Percentiles rank a stretch among this genome's conserved stretches.
Conservation (phyloP, 2,329 filamentous ascomycete genomes). For the Conoideocrella luteorostrata region DNA sequence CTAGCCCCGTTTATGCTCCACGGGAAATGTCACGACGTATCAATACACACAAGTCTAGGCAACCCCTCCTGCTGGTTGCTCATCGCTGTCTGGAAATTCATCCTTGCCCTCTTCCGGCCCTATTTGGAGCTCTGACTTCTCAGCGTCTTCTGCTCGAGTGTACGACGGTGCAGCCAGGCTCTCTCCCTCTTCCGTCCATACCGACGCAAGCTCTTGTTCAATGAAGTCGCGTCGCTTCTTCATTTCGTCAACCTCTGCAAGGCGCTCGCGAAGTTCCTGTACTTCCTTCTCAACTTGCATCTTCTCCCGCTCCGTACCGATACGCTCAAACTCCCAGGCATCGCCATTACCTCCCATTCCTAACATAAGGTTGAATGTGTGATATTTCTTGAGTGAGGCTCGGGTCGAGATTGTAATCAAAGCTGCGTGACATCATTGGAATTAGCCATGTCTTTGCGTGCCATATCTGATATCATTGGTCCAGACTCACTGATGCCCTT, state of each 20-base stretch:
- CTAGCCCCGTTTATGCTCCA: too few species aligned
- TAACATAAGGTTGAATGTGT: constrained; percentile 83
- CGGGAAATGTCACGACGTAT: too few species aligned
- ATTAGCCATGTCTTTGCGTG: too few species aligned
- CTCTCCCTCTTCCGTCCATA: constrained; percentile 51
- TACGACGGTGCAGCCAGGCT: constrained; percentile 43
- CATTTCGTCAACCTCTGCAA: constrained; percentile 80
- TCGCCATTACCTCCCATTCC: constrained; percentile 75
- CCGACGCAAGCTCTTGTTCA: constrained; percentile 67
- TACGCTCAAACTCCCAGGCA: constrained; percentile 87
- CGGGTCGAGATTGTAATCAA: constrained; percentile 94
- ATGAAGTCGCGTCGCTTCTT: constrained; percentile 73
- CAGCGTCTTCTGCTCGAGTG: constrained; percentile 13
- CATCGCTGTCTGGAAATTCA: constrained; percentile 1
- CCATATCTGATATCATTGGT: too few species aligned
- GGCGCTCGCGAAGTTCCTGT: constrained; percentile 70
- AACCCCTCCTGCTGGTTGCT: not conserved
- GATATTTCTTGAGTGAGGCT: constrained; percentile 90
- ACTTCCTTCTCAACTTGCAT: constrained; percentile 88
- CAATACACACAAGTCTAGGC: too few species aligned
- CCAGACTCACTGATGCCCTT: constrained; percentile 88
- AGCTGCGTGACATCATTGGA: too few species aligned
- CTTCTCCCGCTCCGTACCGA: constrained; percentile 90
- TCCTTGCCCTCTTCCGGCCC: not conserved
- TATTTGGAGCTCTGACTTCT: not conserved